These are phyloP conservation scores for Eucalyptus erythrocorys DNA, from an alignment of 345 rosid genomes.

Conservation along the genomic window DNA sequence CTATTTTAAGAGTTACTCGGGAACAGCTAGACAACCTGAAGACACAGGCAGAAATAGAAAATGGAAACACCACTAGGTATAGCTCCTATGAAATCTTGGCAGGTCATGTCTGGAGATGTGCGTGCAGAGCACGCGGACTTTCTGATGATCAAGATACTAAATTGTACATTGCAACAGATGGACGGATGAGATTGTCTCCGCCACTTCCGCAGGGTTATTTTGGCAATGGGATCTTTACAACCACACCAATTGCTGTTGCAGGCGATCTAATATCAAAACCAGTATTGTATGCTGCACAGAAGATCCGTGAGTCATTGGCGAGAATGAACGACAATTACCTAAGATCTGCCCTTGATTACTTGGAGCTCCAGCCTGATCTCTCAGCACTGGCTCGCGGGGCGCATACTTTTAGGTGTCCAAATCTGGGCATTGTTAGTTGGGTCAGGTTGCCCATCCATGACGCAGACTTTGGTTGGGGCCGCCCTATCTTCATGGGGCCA, in stretches of 20 bases:
- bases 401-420: constrained; percentile 74
- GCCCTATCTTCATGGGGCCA: constrained; percentile 88
- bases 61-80: constrained; percentile 46
- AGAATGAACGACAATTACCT: constrained; percentile 65
- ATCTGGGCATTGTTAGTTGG: constrained; percentile 79
- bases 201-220: constrained; percentile 80
- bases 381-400: constrained; percentile 71
- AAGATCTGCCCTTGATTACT: constrained; percentile 84
- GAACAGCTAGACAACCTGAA: constrained; percentile 52
- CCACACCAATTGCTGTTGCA: constrained; percentile 59
- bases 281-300: constrained; percentile 60
- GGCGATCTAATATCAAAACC: constrained; percentile 69
- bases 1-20: constrained; percentile 51
- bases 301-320: constrained; percentile 54
- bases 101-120: constrained; percentile 82
- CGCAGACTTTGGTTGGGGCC: constrained; percentile 94
- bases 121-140: constrained; percentile 65
- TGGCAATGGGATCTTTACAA: constrained; percentile 75
- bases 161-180: constrained; percentile 72
- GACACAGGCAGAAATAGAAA: constrained; percentile 46
- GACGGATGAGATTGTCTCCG: constrained; percentile 60
- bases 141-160: constrained; percentile 53
- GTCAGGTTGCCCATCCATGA: constrained; percentile 75
- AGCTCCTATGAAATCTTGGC: constrained; percentile 81
- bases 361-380: constrained; percentile 84